Evolutionary conservation across 1,284 basidiomycete genomes (phyloP).

Genomic region (Ganoderma sinense): DNA sequence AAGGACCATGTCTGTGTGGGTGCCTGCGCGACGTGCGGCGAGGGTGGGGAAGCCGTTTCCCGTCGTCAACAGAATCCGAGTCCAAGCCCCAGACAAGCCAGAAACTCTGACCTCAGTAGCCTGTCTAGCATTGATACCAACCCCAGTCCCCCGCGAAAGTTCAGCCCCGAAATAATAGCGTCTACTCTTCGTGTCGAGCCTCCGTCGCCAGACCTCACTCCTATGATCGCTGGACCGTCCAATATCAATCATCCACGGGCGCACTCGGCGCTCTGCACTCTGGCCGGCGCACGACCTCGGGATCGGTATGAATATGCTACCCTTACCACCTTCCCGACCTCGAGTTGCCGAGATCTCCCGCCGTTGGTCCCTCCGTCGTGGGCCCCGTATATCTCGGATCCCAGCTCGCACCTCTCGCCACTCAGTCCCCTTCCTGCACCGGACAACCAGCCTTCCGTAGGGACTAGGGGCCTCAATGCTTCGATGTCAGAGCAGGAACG

Average conservation of each 20-base stretch:
- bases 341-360: neutral
- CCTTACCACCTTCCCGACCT: neutral
- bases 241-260: neutral
- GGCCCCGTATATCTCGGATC: neutral
- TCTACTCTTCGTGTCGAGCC: neutral
- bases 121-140: neutral
- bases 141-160: neutral
- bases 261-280: neutral
- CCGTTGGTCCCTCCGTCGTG: neutral
- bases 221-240: neutral
- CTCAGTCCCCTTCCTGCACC: neutral
- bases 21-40: neutral
- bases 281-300: neutral
- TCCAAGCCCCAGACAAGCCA: neutral
- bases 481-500: neutral
- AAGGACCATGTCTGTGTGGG: conserved; percentile 3
- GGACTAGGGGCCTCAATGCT: neutral
- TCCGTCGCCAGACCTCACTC: neutral
- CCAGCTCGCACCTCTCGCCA: neutral
- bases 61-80: neutral
- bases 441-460: neutral
- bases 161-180: neutral
- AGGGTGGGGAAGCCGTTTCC: neutral
- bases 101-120: neutral
- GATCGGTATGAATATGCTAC: neutral